Conservation (phyloP, 345 rosid species). For the Lumnitzera racemosa region DNA sequence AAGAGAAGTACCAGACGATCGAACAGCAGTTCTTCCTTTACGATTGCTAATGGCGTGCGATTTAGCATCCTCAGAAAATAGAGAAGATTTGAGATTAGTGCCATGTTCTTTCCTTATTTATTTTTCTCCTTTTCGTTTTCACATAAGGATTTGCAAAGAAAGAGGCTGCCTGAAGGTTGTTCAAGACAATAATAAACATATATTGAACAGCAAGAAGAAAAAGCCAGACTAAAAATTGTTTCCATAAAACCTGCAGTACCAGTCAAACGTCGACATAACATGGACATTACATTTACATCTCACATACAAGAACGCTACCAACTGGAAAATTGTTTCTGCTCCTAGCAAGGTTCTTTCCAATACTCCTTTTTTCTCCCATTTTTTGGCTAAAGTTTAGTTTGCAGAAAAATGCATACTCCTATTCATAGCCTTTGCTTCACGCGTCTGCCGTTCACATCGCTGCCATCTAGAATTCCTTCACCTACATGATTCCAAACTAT, state of each 20-base stretch:
- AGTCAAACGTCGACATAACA: conserved; percentile 10
- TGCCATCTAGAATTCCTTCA: conserved; percentile 43
- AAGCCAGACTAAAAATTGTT: not conserved
- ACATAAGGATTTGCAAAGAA: too few relatives aligned
- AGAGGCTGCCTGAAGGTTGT: too few relatives aligned
- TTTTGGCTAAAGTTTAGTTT: conserved; percentile 10
- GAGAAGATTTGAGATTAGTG: too few relatives aligned
- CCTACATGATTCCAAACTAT: conserved; percentile 26
- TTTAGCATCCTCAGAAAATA: too few relatives aligned
- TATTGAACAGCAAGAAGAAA: not conserved
- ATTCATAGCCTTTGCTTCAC: conserved; percentile 53
- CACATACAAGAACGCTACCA: conserved; percentile 11
- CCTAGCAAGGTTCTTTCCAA: conserved; percentile 13
- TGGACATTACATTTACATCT: conserved; percentile 27
- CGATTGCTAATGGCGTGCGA: too few relatives aligned
- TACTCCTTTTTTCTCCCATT: not conserved
- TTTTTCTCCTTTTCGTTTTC: too few relatives aligned
- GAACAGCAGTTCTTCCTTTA: too few relatives aligned
- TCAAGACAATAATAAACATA: too few relatives aligned
- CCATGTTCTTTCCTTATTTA: too few relatives aligned
- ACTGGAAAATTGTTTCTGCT: conserved; percentile 17
- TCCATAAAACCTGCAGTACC: conserved; percentile 6
- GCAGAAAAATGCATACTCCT: conserved; percentile 3
- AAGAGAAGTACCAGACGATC: too few relatives aligned
- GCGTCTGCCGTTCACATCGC: conserved; percentile 47